Base-by-base conservation (phyloP, 1,139 yeast genomes). In the Hemisphaericaspora xylanilytica region DNA sequence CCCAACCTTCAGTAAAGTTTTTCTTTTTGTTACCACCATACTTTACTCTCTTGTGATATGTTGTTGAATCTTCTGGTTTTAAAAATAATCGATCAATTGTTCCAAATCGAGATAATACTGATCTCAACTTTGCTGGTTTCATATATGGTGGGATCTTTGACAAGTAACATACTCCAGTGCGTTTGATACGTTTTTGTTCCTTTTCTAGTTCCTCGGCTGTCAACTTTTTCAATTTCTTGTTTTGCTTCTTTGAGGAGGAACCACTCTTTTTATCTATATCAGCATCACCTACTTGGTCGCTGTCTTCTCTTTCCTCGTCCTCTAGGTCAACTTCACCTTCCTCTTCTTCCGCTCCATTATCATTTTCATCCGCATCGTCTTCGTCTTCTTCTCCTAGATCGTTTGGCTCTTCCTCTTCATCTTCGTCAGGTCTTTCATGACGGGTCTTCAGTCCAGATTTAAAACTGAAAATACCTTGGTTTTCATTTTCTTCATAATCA, bases 1-100 rank as follows among this genome's bases (percentile, higher is more conserved):
- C 94, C 99, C 99, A 92, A 6, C 98, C 99, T 67, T 94, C 98
- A 13, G 85, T 86, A 56, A 78, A 94, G 61, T 78, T 84, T 56
- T 76, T 76, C 65, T 90, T 90, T 63, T 88, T 89, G 61, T 92
- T 94, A n/a, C 98, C 98, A 12, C 97, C 97, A 47, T 80, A 78
- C 51, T 85, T 85, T 13, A 86, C 81, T 53, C 98, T 70, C 40
- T 75, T 74, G 36, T 78, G 79, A 52, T 88, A 73, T 9, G 71
- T 70, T 20, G 75, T 67, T 8, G 81, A 73, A 48, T 85, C 88
- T 61, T 92, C 99, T 7, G 96, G 96, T 48, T 88, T 85, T 46
- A 94, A 66, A 57, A 85, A 94, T 11, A 92, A 67, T 47, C 98
- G 73, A 49, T 88, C 96, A 8, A 90, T 75, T 44, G 80, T 81